phyloP scores from a whole-genome alignment of 345 rosid species.

The Citropsis articulata region DNA sequence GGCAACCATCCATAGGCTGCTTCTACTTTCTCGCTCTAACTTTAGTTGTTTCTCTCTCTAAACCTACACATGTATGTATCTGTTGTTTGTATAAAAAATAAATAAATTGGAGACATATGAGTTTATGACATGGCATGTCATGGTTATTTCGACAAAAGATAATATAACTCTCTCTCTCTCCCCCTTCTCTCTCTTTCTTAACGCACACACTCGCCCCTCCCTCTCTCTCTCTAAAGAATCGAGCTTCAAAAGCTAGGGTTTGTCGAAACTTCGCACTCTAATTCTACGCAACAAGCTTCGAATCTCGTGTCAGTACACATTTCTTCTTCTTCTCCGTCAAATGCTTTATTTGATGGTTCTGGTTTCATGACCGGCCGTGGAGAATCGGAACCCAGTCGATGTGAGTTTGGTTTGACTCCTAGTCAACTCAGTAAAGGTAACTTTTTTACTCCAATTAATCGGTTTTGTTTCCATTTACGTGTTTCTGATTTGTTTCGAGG shows the following conservation, averaged over 20 bases:
- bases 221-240: slow-evolving; percentile 49
- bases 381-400: slow-evolving; percentile 34
- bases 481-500: slow-evolving; percentile 16
- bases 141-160: slow-evolving; percentile 40
- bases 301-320: slow-evolving; percentile 27
- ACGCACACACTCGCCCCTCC: background rate
- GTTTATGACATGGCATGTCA: slow-evolving; percentile 50
- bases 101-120: slow-evolving; percentile 27
- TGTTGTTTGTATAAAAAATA: slow-evolving; percentile 4
- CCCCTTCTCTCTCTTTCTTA: slow-evolving; percentile 24
- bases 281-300: slow-evolving; percentile 31
- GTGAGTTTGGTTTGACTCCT: slow-evolving; percentile 16
- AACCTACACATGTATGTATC: background rate
- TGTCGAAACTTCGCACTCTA: slow-evolving; percentile 50
- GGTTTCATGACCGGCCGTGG: slow-evolving; percentile 41
- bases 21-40: slow-evolving; percentile 17
- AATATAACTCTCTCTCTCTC: slow-evolving; percentile 23
- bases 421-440: slow-evolving; percentile 23
- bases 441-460: slow-evolving; percentile 20
- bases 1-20: slow-evolving; percentile 18
- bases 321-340: slow-evolving; percentile 21
- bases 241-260: slow-evolving; percentile 52
- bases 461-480: background rate
- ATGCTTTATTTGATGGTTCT: slow-evolving; percentile 32
- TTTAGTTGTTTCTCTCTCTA: slow-evolving; percentile 25